Evolutionary conservation across 2,329 filamentous ascomycete species (phyloP), one percentile per base, ranked within the genome.

Genomic region (Monosporascus cannonballus): DNA sequence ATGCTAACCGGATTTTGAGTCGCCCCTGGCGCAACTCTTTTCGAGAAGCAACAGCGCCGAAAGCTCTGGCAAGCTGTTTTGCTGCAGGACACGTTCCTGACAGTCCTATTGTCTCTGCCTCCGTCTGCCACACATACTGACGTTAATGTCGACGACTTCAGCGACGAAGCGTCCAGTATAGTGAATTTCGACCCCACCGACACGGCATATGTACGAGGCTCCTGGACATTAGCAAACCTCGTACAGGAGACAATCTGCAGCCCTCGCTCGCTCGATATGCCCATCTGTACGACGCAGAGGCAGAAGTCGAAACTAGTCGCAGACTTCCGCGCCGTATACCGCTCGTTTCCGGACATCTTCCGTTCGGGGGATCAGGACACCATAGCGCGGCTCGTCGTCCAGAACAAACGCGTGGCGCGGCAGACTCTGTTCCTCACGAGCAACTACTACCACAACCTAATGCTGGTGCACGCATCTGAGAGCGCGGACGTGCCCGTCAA

Each of bases 31-130:
- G 85, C 86, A 1, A 83, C 76, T 3, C 73, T 77, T 1, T 86
- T 87, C 53, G 87, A 92, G 58, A 92, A 91, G 66, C 87, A 92
- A 64, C 84, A 89, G 62, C 79, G 89, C 24, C 79, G 87, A 48
- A 92, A 91, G 64, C 76, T 92, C 2, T 93, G 89, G 89, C 88
- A 92, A 67, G 88, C 89, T 2, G 86, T 92, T 1, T 74, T 90
- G 25, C 79, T 90, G 15, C 89, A 93, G 68, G 89, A 93, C 67
- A 92, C 89, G 0, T 92, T 92, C 65, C 72, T 92, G 3, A 91
- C 87, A 0, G 86, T 92, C 0, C 78, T 92, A 0, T 76, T 92
- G 25, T 89, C 89, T 22, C 77, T 93, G 1, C 89, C 89, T 0
- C 89, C 89, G 1, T 88, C 83, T 17, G 86, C 87, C 1, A 91